These are phyloP conservation scores for Suhomyces pyralidae DNA, from an alignment of 805 yeast species.

Conservation along the genomic window DNA sequence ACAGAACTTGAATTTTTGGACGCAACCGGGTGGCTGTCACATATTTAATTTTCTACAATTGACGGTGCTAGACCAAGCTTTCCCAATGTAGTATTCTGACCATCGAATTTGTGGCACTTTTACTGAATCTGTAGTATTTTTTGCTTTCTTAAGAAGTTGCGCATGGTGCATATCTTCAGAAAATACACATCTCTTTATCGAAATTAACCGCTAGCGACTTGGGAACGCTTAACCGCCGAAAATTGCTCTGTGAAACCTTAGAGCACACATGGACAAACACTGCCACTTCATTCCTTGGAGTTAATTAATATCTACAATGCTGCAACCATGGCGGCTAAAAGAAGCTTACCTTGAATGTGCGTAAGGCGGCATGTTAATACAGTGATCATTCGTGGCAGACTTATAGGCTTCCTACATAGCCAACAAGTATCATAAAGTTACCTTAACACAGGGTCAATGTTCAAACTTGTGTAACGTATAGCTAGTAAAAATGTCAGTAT, in stretches of 20 bases:
- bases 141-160: background rate
- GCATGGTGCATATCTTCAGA: conserved; percentile 1
- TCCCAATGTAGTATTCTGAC: background rate
- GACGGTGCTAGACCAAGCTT: background rate
- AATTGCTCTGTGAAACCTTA: background rate
- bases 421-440: background rate
- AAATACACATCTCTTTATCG: background rate
- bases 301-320: background rate
- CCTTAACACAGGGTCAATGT: background rate
- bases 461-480: background rate
- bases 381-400: background rate
- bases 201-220: background rate
- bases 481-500: background rate
- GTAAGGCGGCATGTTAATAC: background rate
- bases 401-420: background rate
- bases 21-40: background rate
- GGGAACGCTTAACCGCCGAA: background rate
- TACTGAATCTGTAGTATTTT: background rate
- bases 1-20: background rate
- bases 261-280: background rate
- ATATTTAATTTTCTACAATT: background rate
- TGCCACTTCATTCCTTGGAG: background rate
- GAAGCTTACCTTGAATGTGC: background rate
- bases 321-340: background rate
- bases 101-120: background rate